Percentiles rank a stretch among this genome's conserved stretches.
phyloP scores from a whole-genome alignment of 768 basidiomycete species.

The Multifurca ochricompacta region DNA sequence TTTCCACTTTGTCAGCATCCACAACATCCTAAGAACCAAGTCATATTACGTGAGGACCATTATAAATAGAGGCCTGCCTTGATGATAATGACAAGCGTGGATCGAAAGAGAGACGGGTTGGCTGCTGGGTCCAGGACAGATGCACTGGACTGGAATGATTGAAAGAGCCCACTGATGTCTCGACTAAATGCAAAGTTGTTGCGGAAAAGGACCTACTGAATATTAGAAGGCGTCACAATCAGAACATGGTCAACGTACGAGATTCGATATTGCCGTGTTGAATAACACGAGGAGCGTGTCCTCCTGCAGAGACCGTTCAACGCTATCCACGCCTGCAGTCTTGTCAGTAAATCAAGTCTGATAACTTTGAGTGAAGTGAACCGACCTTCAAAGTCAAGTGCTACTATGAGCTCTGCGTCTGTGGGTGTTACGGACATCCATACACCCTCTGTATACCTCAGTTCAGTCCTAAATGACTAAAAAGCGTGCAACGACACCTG shows the following conservation, averaged over 20 bases:
- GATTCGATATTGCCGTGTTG: conserved; percentile 57
- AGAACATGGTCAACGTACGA: conserved; percentile 32
- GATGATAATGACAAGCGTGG: conserved; percentile 53
- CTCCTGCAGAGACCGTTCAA: conserved; percentile 56
- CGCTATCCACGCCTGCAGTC: conserved; percentile 47
- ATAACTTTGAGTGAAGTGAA: background rate
- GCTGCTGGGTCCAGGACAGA: conserved; percentile 49
- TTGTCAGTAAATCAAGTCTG: background rate
- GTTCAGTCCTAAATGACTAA: background rate
- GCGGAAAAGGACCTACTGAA: conserved; percentile 47
- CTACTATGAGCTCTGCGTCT: conserved; percentile 43
- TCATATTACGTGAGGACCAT: background rate
- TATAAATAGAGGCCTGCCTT: conserved; percentile 33
- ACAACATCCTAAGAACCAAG: conserved; percentile 45
- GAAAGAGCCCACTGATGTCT: conserved; percentile 53
- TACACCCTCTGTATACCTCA: conserved; percentile 42
- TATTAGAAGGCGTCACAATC: conserved; percentile 27
- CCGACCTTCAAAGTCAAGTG: conserved; percentile 59
- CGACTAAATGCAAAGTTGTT: conserved; percentile 58
- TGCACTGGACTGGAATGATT: conserved; percentile 53
- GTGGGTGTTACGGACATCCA: conserved; percentile 65
- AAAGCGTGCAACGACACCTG: conserved; percentile 41
- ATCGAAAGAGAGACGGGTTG: conserved; percentile 53
- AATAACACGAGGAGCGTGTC: conserved; percentile 57
- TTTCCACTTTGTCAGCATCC: conserved; percentile 52